These are phyloP conservation scores for Suillus hirtellus DNA, from an alignment of 768 basidiomycete genomes.

Conservation along the genomic window DNA sequence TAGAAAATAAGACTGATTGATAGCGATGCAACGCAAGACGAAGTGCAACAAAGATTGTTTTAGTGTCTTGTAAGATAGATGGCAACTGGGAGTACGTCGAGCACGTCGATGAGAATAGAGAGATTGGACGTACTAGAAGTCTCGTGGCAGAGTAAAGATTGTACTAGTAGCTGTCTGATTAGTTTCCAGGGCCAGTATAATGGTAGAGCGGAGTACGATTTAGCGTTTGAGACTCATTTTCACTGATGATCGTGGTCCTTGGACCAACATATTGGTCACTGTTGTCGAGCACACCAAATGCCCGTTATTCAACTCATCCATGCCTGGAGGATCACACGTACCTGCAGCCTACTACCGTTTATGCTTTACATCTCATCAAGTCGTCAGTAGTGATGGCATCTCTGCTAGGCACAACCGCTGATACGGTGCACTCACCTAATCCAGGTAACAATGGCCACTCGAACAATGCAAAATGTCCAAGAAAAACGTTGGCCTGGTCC, in stretches of 20 bases:
- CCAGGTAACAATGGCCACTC: slow-evolving; percentile 10
- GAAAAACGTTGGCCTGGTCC: background rate
- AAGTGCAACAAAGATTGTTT: slow-evolving; percentile 28
- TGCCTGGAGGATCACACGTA: slow-evolving; percentile 1
- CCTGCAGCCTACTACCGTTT: background rate
- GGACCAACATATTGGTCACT: background rate
- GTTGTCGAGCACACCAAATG: background rate
- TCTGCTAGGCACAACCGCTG: background rate
- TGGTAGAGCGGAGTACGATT: slow-evolving; percentile 6
- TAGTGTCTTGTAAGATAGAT: slow-evolving; percentile 34
- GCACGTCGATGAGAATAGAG: background rate
- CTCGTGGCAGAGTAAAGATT: slow-evolving; percentile 9
- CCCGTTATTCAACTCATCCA: slow-evolving; percentile 12
- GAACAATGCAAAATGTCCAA: background rate
- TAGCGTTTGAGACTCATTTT: slow-evolving; percentile 6
- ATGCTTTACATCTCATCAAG: background rate
- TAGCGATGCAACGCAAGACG: slow-evolving; percentile 36
- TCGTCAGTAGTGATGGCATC: background rate
- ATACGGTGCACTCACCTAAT: slow-evolving; percentile 3
- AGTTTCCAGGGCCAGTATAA: slow-evolving; percentile 18
- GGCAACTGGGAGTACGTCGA: slow-evolving; percentile 12
- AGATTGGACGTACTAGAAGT: slow-evolving; percentile 8
- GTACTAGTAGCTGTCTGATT: slow-evolving; percentile 28
- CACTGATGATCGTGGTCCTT: slow-evolving; percentile 1
- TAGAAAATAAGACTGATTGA: slow-evolving; percentile 25